Evolutionary conservation across 768 basidiomycete genomes (phyloP), one percentile per base, ranked within the genome.

Genomic region (Suillus luteus): DNA sequence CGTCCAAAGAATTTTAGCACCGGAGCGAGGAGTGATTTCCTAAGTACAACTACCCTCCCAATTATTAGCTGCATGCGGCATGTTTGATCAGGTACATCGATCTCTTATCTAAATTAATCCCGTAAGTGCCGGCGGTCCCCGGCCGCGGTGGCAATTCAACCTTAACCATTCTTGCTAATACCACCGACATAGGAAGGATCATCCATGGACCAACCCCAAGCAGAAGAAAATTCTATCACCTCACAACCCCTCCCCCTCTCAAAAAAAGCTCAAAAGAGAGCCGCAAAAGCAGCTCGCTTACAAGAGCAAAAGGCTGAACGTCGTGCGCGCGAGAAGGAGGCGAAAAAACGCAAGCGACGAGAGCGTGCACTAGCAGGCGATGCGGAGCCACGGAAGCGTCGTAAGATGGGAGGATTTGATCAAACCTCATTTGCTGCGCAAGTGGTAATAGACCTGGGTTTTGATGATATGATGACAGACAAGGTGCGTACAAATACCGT

Each of bases 381-480:
- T 58, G 81, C 83, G 55, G 82, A 82, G 43, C 58, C 65, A 60
- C 62, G 55, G 33, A 76, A 69, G 57, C 67, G 62, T 59, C 62
- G 60, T 43, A 59, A 64, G 65, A 69, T 75, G 31, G 66, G 70
- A 62, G 67, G 71, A 51, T 70, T 71, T 64, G 67, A 64, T 70
- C 75, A 64, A 60, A 41, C 65, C 71, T 62, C 71, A 55, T 88
- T 86, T 67, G 82, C 85, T 7, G 92, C 90, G 24, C 83, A 82
- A 64, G 82, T 95, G 3, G 85, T 93, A 40, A 75, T 99, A 22
- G 97, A 99, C 78, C 81, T 98, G 19, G 93, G 89, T 10, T 98
- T 97, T 74, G 96, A 99, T 73, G 86, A 95, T 51, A 80, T 88
- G 77, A 98, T 99, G 96, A 87, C 81, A 63, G 94, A 96, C 66